Evolutionary conservation across 2,329 filamentous ascomycete genomes (phyloP), one percentile per base, ranked within the genome.

Genomic region (Fusarium compactum): DNA sequence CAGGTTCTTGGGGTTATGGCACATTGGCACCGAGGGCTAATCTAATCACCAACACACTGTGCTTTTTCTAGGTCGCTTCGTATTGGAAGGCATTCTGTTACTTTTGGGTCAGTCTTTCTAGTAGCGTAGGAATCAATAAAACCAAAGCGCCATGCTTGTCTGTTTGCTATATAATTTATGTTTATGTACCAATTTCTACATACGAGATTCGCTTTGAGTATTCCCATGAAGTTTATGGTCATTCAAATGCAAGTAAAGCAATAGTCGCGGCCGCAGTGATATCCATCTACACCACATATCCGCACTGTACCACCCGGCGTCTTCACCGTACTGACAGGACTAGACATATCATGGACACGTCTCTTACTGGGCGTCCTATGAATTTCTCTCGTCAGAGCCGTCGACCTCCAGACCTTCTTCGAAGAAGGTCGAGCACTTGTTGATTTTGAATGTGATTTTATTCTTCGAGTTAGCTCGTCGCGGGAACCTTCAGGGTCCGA

Each of bases 261-360:
- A 78, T 90, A 90, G 65, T 87, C 84, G 57, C 85, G 81, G 6
- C 83, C 84, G 65, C 88, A 90, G 18, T 78, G 79, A 74, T 86
- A 90, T 15, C 85, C 88, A 68, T 84, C 82, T 67, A 85, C 79
- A 6, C 88, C 88, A 62, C 89, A 90, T 16, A 80, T 80, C 54
- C 85, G 80, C 69, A 82, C 70, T 16, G 83, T 83, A 2, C 86
- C 86, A 3, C 85, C 82, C 0, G 86, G 86, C 12, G 86, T 87
- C 69, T 80, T 80, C 7, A 82, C 72, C 32, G 58, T 43, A 22
- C 57, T 70, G 20, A 65, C 58, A 15, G 72, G 72, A 25, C 74
- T 78, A 14, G 67, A 48, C 9, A 68, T 58, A 6, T 75, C 70
- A 7, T 52, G 47, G 5, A 60, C 20, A 8, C 59, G 70, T n/a